These are phyloP conservation scores for Plasmodium berghei DNA, from an alignment of 169 alveolate species.

Conservation along the genomic window DNA sequence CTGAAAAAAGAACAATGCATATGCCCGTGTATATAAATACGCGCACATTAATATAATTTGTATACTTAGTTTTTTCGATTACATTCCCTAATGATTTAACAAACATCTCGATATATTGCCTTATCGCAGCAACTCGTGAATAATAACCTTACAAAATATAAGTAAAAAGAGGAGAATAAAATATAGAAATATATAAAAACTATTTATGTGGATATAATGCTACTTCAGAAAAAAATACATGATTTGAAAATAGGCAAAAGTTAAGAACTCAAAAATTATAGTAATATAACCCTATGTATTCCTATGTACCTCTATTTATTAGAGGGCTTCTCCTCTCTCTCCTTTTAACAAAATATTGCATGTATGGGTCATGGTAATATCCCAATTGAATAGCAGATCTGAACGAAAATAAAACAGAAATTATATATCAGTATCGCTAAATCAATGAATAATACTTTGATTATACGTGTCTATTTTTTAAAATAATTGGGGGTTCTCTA, in stretches of 20 bases:
- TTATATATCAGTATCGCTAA: background rate
- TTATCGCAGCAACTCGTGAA: constrained; percentile 75
- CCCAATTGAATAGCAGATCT: constrained; percentile 77
- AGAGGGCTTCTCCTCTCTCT: constrained; percentile 63
- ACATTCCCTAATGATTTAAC: constrained; percentile 54
- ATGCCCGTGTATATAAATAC: background rate
- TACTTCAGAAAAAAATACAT: background rate
- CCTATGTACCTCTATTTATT: constrained; percentile 71
- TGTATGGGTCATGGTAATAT: constrained; percentile 66
- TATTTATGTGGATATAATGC: background rate
- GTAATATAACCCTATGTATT: no score
- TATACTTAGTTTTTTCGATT: constrained; percentile 1
- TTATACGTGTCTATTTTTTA: no score
- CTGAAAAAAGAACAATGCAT: constrained; percentile 11
- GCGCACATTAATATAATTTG: background rate
- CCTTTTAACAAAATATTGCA: constrained; percentile 62
- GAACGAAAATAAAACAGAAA: constrained; percentile 1
- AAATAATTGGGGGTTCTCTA: background rate
- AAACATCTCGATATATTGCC: constrained; percentile 72
- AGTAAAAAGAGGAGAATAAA: constrained; percentile 10
- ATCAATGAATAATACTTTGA: no score
- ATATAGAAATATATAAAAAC: background rate
- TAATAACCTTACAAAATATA: constrained; percentile 63
- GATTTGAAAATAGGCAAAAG: background rate
- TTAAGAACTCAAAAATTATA: background rate